phyloP scores from a whole-genome alignment of 306 rosid genomes.

The Dryas alaskensis region DNA sequence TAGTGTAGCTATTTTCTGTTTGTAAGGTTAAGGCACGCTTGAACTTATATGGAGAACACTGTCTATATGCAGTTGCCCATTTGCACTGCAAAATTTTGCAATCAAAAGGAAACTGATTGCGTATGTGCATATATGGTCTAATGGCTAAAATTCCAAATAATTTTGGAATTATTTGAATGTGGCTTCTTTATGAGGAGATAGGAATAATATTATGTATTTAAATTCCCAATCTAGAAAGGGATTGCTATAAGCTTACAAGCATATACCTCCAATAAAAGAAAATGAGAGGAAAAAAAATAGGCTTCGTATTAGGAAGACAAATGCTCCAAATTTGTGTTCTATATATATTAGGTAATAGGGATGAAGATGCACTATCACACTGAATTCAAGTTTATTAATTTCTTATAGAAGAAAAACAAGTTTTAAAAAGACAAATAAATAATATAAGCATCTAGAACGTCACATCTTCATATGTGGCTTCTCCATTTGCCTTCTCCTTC shows the following conservation, averaged over 20 bases:
- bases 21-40: too few species aligned
- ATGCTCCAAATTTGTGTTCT: not conserved
- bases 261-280: not conserved
- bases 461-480: too few species aligned
- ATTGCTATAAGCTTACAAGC: constrained; percentile 4
- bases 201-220: not conserved
- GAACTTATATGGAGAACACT: too few species aligned
- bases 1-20: too few species aligned
- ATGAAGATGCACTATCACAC: too few species aligned
- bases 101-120: not conserved
- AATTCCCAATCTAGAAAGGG: not conserved
- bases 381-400: too few species aligned
- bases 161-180: not conserved
- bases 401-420: too few species aligned
- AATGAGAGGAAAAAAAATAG: too few species aligned
- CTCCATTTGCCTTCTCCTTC: too few species aligned
- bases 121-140: not conserved
- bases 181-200: not conserved
- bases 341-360: too few species aligned
- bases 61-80: not conserved
- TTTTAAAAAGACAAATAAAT: too few species aligned
- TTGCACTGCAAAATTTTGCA: not conserved
- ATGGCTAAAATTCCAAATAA: not conserved
- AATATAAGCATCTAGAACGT: too few species aligned
- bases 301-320: not conserved